These are phyloP conservation scores for Mycocentrospora acerina DNA, from an alignment of 2,329 filamentous ascomycete species.

Conservation along the genomic window DNA sequence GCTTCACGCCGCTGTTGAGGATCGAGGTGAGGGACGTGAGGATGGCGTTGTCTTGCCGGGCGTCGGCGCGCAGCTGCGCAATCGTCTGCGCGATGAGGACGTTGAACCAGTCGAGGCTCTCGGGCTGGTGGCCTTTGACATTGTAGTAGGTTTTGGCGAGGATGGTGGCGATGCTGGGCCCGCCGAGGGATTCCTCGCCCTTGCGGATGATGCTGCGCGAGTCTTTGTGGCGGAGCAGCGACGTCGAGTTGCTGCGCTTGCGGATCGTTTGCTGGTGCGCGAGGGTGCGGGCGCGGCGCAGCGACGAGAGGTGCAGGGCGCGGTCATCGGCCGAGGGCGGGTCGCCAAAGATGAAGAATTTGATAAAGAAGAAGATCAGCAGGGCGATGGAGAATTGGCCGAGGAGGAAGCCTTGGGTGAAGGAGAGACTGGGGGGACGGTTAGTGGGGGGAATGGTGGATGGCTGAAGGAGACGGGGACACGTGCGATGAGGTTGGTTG, in stretches of 20 bases:
- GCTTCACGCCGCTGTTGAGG: constrained; percentile 82
- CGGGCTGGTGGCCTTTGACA: constrained; percentile 90
- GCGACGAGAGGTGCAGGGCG: constrained; percentile 72
- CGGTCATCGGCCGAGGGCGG: constrained; percentile 80
- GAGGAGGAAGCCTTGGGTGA: constrained; percentile 89
- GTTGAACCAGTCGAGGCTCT: constrained; percentile 98
- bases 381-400: constrained; percentile 92
- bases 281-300: constrained; percentile 71
- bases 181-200: constrained; percentile 44
- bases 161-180: constrained; percentile 90
- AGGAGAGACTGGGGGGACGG: constrained; percentile 66
- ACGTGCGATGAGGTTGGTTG: constrained; percentile 17
- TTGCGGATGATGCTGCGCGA: constrained; percentile 50
- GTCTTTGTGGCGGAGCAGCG: constrained; percentile 39
- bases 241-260: constrained; percentile 35
- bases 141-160: constrained; percentile 98
- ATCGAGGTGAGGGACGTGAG: constrained; percentile 80
- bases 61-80: constrained; percentile 89
- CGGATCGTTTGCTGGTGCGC: constrained; percentile 57
- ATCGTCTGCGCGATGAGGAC: constrained; percentile 95
- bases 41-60: constrained; percentile 87
- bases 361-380: constrained; percentile 92
- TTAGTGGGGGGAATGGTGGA: constrained; percentile 23
- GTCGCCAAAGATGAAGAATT: constrained; percentile 99
- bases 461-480: background rate